These are phyloP conservation scores for Pyrenochaeta sp. DNA, from an alignment of 2,329 filamentous ascomycete species.

Conservation along the genomic window DNA sequence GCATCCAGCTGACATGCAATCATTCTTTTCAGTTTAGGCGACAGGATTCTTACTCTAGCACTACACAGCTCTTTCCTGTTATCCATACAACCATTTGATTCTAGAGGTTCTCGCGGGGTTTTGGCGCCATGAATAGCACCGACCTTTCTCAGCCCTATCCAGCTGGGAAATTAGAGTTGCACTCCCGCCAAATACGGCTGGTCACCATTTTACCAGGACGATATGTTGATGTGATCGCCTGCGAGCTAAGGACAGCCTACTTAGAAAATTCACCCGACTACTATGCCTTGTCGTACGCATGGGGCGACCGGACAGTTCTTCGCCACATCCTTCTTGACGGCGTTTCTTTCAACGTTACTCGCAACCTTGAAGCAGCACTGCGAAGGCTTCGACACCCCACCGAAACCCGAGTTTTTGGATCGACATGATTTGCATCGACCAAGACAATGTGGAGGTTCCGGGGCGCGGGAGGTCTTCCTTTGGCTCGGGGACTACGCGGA, in stretches of 20 bases:
- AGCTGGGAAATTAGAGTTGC: neutral
- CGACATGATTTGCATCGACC: slow-evolving; percentile 6
- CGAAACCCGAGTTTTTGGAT: slow-evolving; percentile 4
- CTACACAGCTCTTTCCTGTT: no score
- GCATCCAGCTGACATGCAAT: no score
- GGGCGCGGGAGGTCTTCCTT: neutral
- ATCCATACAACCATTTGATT: no score
- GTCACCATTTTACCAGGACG: neutral
- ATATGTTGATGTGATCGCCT: neutral
- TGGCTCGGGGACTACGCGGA: neutral
- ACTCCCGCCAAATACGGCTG: neutral
- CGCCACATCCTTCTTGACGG: slow-evolving; percentile 1
- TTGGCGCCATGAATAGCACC: no score
- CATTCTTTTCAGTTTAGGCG: no score
- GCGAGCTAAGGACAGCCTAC: neutral
- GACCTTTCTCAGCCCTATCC: neutral
- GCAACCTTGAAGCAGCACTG: neutral
- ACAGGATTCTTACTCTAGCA: no score
- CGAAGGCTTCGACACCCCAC: neutral
- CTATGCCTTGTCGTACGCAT: slow-evolving; percentile 3
- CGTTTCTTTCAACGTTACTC: neutral
- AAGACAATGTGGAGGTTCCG: neutral
- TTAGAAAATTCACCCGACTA: neutral
- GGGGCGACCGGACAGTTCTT: neutral
- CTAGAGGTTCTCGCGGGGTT: no score